These are phyloP conservation scores for Ligustrum vulgare DNA, from an alignment of 257 asterid genomes.

Conservation along the genomic window DNA sequence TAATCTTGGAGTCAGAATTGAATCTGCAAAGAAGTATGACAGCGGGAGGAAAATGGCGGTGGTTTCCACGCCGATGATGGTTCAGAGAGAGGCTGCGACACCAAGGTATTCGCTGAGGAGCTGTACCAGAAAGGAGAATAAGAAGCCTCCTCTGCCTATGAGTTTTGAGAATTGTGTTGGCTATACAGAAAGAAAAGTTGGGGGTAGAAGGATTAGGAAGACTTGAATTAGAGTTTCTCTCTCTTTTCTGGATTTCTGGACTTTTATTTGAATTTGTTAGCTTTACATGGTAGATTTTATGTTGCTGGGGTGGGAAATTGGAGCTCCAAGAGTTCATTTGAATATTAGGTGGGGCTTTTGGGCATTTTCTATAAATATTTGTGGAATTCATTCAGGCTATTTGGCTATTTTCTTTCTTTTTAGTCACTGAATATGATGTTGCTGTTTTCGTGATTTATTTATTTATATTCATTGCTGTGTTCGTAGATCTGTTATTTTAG, in stretches of 20 bases:
- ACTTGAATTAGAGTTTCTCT: conserved; percentile 18
- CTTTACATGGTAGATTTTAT: conserved; percentile 20
- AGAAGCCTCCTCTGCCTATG: conserved; percentile 61
- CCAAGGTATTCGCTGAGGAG: conserved; percentile 84
- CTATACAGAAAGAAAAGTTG: conserved; percentile 45
- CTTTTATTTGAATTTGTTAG: not conserved
- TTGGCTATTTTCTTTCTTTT: conserved; percentile 14
- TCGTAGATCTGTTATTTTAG: too few species aligned
- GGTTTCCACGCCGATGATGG: conserved; percentile 51
- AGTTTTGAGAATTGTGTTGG: conserved; percentile 48
- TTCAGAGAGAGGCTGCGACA: conserved; percentile 47
- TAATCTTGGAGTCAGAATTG: conserved; percentile 80
- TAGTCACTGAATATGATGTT: not conserved
- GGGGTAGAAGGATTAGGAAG: conserved; percentile 47
- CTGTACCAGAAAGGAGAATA: conserved; percentile 54
- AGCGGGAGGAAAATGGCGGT: conserved; percentile 45
- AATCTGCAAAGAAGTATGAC: conserved; percentile 56
- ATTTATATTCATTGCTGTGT: not conserved
- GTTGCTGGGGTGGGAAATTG: not conserved
- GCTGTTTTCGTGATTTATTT: not conserved
- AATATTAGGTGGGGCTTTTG: conserved; percentile 1
- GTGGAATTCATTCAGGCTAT: conserved; percentile 27
- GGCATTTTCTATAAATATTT: not conserved
- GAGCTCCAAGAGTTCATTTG: not conserved
- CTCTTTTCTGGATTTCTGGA: not conserved